Evolutionary conservation across 148 eudicot genomes (phyloP), one percentile per base, ranked within the genome.

Genomic region (Nyssa sinensis): DNA sequence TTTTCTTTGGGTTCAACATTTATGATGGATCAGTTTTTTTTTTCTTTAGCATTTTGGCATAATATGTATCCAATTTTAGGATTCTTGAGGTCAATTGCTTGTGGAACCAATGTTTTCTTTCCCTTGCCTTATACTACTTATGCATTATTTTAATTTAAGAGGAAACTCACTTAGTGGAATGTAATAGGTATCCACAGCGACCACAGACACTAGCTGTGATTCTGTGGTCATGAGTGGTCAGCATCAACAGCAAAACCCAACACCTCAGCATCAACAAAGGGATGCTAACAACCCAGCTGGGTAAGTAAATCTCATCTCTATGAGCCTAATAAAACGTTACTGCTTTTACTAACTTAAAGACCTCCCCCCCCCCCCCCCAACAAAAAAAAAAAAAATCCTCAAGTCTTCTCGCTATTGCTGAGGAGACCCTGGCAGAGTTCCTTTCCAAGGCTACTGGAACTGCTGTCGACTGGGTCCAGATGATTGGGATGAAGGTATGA

Each of bases 391-490:
- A n/a, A n/a, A n/a, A n/a, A n/a, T n/a, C n/a, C 28, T 62, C 49
- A 87, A n/a, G 90, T 77, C 87, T 87, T 78, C 87, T 80, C 64
- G 81, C 87, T 4, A 81, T 87, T 55, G 90, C 90, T 75, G 90
- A 87, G 90, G 86, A 84, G 86, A 87, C 88, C 72, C 72, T 87
- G 82, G 73, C 87, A 75, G 87, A 82, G 87, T 87, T 86, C 84
- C 89, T 86, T 69, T 79, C 85, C 5, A 86, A 86, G 87, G 89
- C 89, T 75, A 86, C 87, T 55, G 90, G 90, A 80, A 87, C 90
- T 80, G 87, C 90, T 84, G 90, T 87, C 75, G 82, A 84, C 79
- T 87, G 90, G 90, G 90, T 87, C 60, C 87, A 84, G 84, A 80
- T 87, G 90, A 82, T 82, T 79, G 90, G 90, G 90, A 87, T 87